phyloP scores from a whole-genome alignment of 2,329 filamentous ascomycete genomes.

The Fusarium longipes region DNA sequence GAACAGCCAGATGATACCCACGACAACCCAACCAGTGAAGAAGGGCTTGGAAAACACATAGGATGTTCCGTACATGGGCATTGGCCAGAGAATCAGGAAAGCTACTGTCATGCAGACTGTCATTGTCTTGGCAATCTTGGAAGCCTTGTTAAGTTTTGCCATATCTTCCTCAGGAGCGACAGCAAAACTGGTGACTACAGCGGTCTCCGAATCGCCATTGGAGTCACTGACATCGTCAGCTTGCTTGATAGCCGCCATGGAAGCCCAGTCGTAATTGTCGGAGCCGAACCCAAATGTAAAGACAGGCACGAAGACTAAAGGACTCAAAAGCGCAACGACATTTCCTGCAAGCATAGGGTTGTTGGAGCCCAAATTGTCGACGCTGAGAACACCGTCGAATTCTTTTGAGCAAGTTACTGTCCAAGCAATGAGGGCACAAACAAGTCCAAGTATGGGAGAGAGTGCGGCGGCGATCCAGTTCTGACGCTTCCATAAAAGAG shows the following conservation, averaged over 20 bases:
- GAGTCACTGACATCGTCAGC: constrained; percentile 82
- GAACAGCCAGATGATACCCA: constrained; percentile 79
- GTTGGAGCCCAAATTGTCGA: constrained; percentile 82
- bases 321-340: constrained; percentile 82
- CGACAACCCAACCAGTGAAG: constrained; percentile 79
- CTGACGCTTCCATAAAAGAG: constrained; percentile 83
- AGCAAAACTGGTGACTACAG: constrained; percentile 14
- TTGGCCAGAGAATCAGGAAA: constrained; percentile 87
- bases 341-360: constrained; percentile 90
- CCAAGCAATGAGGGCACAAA: constrained; percentile 77
- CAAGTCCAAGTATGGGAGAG: constrained; percentile 74
- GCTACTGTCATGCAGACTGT: constrained; percentile 66
- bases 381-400: constrained; percentile 74
- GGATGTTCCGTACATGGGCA: constrained; percentile 85
- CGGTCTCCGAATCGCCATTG: constrained; percentile 48
- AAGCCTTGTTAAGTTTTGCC: constrained; percentile 63
- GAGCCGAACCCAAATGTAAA: constrained; percentile 70
- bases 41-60: constrained; percentile 73
- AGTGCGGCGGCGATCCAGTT: constrained; percentile 77
- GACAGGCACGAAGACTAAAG: constrained; percentile 77
- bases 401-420: constrained; percentile 75
- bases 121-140: constrained; percentile 57
- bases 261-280: constrained; percentile 87
- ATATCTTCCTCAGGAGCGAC: constrained; percentile 54
- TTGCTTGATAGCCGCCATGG: constrained; percentile 82